Evolutionary conservation across 768 basidiomycete genomes (phyloP), one percentile per base, ranked within the genome.

Genomic region (Panaeolus cyanescens): DNA sequence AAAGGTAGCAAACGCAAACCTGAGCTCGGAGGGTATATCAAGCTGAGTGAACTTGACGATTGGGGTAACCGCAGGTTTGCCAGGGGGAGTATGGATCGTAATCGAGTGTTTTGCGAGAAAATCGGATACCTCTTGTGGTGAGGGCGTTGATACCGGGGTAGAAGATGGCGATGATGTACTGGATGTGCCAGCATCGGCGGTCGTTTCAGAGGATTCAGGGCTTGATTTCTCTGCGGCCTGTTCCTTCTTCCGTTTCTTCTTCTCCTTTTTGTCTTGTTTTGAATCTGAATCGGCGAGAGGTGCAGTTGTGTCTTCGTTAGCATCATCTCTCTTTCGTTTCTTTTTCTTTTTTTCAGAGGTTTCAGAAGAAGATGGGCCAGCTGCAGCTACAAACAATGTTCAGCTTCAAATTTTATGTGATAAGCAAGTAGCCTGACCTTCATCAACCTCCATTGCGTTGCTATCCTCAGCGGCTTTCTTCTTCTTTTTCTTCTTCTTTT

Each of bases 101-200:
- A 97, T 86, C 9, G 81, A 79, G 74, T 98, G 86, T 63, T 85
- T 86, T 25, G 74, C 68, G 20, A 97, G 81, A 80, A 89, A 99
- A 1, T 81, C 82, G 15, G 81, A 77, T 20, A 84, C 79, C 37
- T 87, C 87, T 20, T 73, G 64, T 1, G 75, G 65, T 13, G 76
- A 65, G 32, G 75, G 62, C 2, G 69, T 50, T 9, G 69, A 15
- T 67, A 71, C 15, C 65, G 70, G 37, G 65, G 63, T 34, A 10
- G 65, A 40, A 15, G 64, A 33, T 45, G 68, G 56, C n/a, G 67
- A 59, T 4, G 65, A 50, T 15, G 30, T 22, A 20, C 59, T 39
- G 45, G 72, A 60, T 1, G 70, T 68, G n/a, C 70, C 59, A 36
- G 68, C 62, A 39, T 65, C 59, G 30, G 59, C 61, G 17, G 63